Percentiles rank a stretch among this genome's conserved stretches.
phyloP scores from a whole-genome alignment of 2,329 filamentous ascomycete species.

The Cladosporium halotolerans region DNA sequence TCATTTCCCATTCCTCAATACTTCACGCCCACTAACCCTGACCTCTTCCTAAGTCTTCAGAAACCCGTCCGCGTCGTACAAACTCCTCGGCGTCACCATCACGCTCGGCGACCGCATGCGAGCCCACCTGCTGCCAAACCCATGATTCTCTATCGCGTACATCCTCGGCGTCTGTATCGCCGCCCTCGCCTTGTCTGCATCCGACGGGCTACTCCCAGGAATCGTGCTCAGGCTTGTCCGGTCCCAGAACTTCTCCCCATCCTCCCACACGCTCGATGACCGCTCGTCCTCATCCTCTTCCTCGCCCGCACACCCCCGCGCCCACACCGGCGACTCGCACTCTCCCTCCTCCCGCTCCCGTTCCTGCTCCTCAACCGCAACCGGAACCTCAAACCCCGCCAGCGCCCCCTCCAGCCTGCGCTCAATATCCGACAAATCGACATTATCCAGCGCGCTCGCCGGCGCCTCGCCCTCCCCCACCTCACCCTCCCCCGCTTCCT shows the following conservation, averaged over 20 bases:
- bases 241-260: conserved; percentile 29
- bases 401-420: conserved; percentile 23
- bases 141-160: background rate
- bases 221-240: conserved; percentile 2
- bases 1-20: no score
- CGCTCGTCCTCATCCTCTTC: conserved; percentile 30
- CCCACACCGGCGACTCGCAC: background rate
- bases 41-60: conserved; percentile 16
- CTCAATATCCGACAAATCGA: conserved; percentile 19
- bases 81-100: conserved; percentile 38
- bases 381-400: conserved; percentile 18
- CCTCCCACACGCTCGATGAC: conserved; percentile 36
- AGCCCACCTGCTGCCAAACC: conserved; percentile 11
- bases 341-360: conserved; percentile 14
- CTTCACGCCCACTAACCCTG: no score
- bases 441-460: conserved; percentile 20
- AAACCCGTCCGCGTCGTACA: conserved; percentile 41
- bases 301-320: background rate
- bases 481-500: background rate
- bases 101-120: conserved; percentile 2
- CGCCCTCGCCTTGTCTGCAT: conserved; percentile 1
- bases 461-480: conserved; percentile 5
- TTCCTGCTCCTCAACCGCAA: conserved; percentile 5
- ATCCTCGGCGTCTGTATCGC: background rate
- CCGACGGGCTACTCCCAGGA: conserved; percentile 3